Evolutionary conservation across 2,329 filamentous ascomycete species (phyloP).

Genomic region (Delphinella strobiligena): DNA sequence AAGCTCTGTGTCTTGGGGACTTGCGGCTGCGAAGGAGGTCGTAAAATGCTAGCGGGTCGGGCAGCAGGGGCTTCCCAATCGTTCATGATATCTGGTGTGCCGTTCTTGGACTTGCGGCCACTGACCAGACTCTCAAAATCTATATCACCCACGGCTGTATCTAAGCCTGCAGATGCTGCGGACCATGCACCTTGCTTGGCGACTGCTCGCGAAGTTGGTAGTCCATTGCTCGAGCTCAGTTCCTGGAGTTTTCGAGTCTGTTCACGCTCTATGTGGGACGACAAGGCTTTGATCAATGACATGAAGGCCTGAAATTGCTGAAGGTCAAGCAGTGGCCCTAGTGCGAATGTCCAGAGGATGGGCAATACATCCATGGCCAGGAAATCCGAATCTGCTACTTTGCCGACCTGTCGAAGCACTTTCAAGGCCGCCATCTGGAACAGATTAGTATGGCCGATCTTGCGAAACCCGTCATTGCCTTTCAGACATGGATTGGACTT

Average conservation of each 20-base stretch:
- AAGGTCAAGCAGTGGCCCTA: slow-evolving; percentile 79
- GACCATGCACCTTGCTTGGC: slow-evolving; percentile 57
- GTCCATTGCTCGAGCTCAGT: slow-evolving; percentile 46
- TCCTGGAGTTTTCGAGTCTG: slow-evolving; percentile 83
- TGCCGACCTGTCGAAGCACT: slow-evolving; percentile 73
- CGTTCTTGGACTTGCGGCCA: slow-evolving; percentile 43
- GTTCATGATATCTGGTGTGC: slow-evolving; percentile 28
- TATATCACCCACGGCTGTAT: slow-evolving; percentile 44
- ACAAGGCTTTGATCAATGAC: slow-evolving; percentile 71
- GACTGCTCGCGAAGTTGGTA: slow-evolving; percentile 23
- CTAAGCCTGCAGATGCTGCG: slow-evolving; percentile 21
- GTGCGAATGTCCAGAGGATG: slow-evolving; percentile 78
- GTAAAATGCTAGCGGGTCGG: slow-evolving; percentile 20
- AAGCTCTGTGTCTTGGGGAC: slow-evolving; percentile 25
- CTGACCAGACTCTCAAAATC: slow-evolving; percentile 88
- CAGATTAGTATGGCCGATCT: background rate
- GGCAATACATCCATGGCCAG: slow-evolving; percentile 85
- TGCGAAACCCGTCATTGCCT: background rate
- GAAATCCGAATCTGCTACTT: slow-evolving; percentile 75
- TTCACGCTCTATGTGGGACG: slow-evolving; percentile 71
- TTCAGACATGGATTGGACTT: slow-evolving; percentile 12
- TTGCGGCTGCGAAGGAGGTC: slow-evolving; percentile 10
- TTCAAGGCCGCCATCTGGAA: slow-evolving; percentile 65
- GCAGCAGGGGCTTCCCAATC: slow-evolving; percentile 28
- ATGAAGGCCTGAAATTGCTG: slow-evolving; percentile 81